Conservation (phyloP, 2,329 filamentous ascomycete genomes). For the Ophiostoma ulmi region DNA sequence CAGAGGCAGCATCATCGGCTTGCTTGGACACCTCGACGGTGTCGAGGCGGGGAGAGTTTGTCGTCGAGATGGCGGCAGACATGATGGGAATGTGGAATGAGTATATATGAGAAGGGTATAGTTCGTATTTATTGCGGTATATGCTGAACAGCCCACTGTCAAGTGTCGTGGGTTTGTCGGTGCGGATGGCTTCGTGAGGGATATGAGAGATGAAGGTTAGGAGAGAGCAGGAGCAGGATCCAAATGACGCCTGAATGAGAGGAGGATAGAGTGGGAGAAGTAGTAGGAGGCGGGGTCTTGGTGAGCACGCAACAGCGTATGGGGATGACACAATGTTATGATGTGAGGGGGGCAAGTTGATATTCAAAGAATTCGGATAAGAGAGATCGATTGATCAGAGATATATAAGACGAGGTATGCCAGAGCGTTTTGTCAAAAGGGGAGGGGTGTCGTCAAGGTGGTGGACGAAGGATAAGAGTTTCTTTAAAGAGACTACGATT, state of each 20-base stretch:
- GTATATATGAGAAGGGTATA: not conserved
- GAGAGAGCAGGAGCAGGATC: not conserved
- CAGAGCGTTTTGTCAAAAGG: not conserved
- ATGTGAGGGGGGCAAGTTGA: not conserved
- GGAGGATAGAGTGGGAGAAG: not conserved
- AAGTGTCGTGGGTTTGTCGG: not conserved
- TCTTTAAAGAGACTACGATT: slow-evolving; percentile 13
- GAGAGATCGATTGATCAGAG: not conserved
- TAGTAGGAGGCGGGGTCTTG: not conserved
- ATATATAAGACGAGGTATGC: not conserved
- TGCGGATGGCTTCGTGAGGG: not conserved
- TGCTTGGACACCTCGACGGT: slow-evolving; percentile 40
- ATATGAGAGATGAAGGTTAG: not conserved
- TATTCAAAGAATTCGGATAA: not conserved
- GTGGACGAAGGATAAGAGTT: not conserved
- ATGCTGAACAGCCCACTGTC: not conserved
- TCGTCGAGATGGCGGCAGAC: slow-evolving; percentile 16
- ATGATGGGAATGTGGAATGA: not conserved
- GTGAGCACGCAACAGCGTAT: slow-evolving; percentile 10
- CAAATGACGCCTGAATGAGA: not conserved
- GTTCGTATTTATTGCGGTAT: not conserved
- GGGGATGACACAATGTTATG: slow-evolving; percentile 16
- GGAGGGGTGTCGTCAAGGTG: not conserved
- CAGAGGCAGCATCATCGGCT: slow-evolving; percentile 39
- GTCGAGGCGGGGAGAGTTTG: slow-evolving; percentile 35